phyloP scores from a whole-genome alignment of 352 stramenopile genomes.

The Phytophthora melonis region DNA sequence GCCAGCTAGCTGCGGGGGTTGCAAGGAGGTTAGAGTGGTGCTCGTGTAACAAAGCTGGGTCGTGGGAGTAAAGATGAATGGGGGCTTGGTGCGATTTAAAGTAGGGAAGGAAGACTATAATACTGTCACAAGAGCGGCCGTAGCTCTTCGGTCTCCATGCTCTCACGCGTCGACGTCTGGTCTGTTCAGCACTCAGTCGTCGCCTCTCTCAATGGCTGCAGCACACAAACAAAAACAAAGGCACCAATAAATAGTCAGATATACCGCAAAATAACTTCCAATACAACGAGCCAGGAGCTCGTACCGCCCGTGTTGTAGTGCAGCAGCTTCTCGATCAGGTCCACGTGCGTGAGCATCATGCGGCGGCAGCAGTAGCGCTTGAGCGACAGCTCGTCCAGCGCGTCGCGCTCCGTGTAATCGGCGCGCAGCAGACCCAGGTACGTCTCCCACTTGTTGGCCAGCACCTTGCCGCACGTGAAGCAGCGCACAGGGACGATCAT shows the following conservation, averaged over 20 bases:
- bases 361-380: slow-evolving; percentile 99
- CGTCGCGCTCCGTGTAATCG: slow-evolving; percentile 98
- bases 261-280: background rate
- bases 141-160: slow-evolving; percentile 39
- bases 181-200: slow-evolving; percentile 53
- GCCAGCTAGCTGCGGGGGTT: background rate
- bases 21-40: background rate
- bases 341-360: slow-evolving; percentile 99
- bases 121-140: slow-evolving; percentile 44
- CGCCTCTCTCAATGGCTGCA: slow-evolving; percentile 84
- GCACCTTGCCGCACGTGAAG: slow-evolving; percentile 99
- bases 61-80: slow-evolving; percentile 17
- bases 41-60: background rate
- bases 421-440: slow-evolving; percentile 97
- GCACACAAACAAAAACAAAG: background rate
- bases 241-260: slow-evolving; percentile 7
- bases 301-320: slow-evolving; percentile 99
- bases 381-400: slow-evolving; percentile 98
- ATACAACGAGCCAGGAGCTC: slow-evolving; percentile 6
- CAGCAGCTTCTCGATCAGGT: slow-evolving; percentile 99
- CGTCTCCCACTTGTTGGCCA: slow-evolving; percentile 99
- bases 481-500: slow-evolving; percentile 99
- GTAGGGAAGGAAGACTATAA: slow-evolving; percentile 53
- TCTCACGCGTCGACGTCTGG: slow-evolving; percentile 23
- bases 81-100: slow-evolving; percentile 46